Percentiles rank a stretch among this genome's conserved stretches.
Conservation (phyloP, 164 flowering plant species). For the Vitis rotundifolia region DNA sequence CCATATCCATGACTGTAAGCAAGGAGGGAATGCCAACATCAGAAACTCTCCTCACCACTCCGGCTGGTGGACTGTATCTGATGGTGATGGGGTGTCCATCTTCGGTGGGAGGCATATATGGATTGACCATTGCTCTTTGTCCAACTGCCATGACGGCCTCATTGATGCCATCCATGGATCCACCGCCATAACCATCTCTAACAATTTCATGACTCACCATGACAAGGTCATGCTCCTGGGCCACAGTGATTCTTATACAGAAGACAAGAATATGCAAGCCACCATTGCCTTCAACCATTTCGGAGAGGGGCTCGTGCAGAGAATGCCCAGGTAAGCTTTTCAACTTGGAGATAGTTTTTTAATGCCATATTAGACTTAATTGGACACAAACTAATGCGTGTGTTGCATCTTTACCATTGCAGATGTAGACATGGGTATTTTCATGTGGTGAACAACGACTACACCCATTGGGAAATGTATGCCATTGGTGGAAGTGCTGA, state of each 20-base stretch:
- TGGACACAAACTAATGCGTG: no score
- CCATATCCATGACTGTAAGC: slow-evolving; percentile 48
- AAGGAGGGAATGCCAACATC: slow-evolving; percentile 19
- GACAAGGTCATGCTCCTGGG: slow-evolving; percentile 57
- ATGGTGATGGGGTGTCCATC: slow-evolving; percentile 49
- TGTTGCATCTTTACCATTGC: slow-evolving; percentile 1
- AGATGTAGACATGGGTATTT: slow-evolving; percentile 55
- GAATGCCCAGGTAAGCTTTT: slow-evolving; percentile 49
- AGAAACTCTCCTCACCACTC: slow-evolving; percentile 37
- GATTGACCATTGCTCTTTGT: slow-evolving; percentile 54
- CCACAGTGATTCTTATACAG: slow-evolving; percentile 35
- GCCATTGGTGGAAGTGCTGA: slow-evolving; percentile 57
- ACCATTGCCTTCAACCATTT: slow-evolving; percentile 54
- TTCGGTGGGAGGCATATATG: slow-evolving; percentile 33
- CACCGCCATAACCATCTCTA: slow-evolving; percentile 49
- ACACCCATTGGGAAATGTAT: slow-evolving; percentile 61
- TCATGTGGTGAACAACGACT: slow-evolving; percentile 62
- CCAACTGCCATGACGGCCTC: slow-evolving; percentile 47
- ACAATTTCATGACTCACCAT: slow-evolving; percentile 51
- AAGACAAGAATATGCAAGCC: slow-evolving; percentile 47
- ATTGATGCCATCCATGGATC: slow-evolving; percentile 54
- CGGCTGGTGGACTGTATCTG: slow-evolving; percentile 43
- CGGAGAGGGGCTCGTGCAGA: slow-evolving; percentile 53
- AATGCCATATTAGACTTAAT: no score
- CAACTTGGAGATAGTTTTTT: neutral